Percentiles rank a stretch among this genome's conserved stretches.
These are phyloP conservation scores for Solanum piurae DNA, from an alignment of 257 asterid genomes.

Conservation along the genomic window DNA sequence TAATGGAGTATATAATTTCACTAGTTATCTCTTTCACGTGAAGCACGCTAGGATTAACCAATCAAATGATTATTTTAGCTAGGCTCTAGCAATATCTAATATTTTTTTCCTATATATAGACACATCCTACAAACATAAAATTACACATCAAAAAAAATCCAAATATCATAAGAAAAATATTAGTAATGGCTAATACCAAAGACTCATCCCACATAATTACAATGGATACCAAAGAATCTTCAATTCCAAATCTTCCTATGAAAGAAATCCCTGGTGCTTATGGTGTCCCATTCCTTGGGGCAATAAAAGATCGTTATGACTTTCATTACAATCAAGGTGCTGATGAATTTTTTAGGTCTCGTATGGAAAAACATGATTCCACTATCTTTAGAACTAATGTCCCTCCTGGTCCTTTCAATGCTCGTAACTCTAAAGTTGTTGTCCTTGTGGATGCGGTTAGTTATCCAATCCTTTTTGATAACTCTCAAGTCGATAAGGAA, in stretches of 20 bases:
- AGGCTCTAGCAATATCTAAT: neutral
- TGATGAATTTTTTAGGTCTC: slow-evolving; percentile 30
- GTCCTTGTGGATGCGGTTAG: slow-evolving; percentile 57
- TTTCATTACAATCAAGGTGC: slow-evolving; percentile 34
- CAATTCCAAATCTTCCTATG: slow-evolving; percentile 21
- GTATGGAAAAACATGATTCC: slow-evolving; percentile 29
- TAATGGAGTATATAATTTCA: neutral
- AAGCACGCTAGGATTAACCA: neutral
- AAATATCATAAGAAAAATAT: neutral
- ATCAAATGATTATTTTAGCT: neutral
- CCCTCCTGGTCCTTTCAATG: slow-evolving; percentile 55
- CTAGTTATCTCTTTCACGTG: neutral
- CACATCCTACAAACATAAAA: neutral
- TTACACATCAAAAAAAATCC: neutral
- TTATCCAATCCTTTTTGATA: slow-evolving; percentile 56
- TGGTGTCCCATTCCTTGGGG: slow-evolving; percentile 34
- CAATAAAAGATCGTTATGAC: slow-evolving; percentile 32
- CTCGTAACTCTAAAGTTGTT: slow-evolving; percentile 20
- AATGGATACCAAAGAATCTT: neutral
- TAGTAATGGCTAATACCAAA: neutral
- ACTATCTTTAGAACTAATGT: slow-evolving; percentile 28
- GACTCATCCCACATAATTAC: neutral
- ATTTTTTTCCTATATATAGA: neutral
- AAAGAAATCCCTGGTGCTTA: slow-evolving; percentile 38
- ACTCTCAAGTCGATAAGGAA: slow-evolving; percentile 46